Conservation (phyloP, 2,329 filamentous ascomycete species). For the Botrytis fabae region DNA sequence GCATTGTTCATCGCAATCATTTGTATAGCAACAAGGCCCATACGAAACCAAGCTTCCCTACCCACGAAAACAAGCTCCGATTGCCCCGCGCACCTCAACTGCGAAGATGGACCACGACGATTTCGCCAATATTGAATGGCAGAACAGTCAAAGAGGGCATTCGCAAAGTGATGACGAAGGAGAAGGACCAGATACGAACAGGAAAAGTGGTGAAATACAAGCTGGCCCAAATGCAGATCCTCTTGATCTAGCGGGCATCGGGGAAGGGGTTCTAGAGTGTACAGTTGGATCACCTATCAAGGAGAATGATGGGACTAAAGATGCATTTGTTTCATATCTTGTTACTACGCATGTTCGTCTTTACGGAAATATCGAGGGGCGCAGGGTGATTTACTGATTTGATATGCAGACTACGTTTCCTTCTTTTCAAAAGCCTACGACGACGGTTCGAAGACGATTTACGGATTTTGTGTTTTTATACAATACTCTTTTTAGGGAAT, state of each 20-base stretch:
- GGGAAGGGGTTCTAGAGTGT: slow-evolving; percentile 78
- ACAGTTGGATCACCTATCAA: slow-evolving; percentile 82
- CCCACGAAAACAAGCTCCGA: slow-evolving; percentile 7
- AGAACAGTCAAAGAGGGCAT: slow-evolving; percentile 55
- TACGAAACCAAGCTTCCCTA: slow-evolving; percentile 5
- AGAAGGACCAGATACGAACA: slow-evolving; percentile 22
- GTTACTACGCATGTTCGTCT: slow-evolving; percentile 79
- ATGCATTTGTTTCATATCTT: slow-evolving; percentile 93
- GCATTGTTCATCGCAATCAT: neutral
- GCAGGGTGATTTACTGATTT: slow-evolving; percentile 29
- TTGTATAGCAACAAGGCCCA: neutral
- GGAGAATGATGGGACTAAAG: slow-evolving; percentile 95
- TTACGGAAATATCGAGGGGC: neutral
- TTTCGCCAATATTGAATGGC: slow-evolving; percentile 82
- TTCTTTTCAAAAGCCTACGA: slow-evolving; percentile 81
- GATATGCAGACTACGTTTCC: slow-evolving; percentile 81
- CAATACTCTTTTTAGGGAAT: slow-evolving; percentile 84
- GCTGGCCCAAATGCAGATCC: slow-evolving; percentile 41
- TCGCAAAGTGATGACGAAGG: slow-evolving; percentile 44
- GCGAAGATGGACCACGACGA: slow-evolving; percentile 53
- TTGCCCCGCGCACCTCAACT: slow-evolving; percentile 28
- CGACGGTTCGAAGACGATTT: slow-evolving; percentile 83
- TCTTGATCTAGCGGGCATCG: slow-evolving; percentile 61
- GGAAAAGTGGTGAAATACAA: slow-evolving; percentile 32
- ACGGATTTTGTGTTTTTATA: slow-evolving; percentile 98